phyloP scores from a whole-genome alignment of 192 early-diverging fungal genomes.

The Borealophlyctis nickersoniae region DNA sequence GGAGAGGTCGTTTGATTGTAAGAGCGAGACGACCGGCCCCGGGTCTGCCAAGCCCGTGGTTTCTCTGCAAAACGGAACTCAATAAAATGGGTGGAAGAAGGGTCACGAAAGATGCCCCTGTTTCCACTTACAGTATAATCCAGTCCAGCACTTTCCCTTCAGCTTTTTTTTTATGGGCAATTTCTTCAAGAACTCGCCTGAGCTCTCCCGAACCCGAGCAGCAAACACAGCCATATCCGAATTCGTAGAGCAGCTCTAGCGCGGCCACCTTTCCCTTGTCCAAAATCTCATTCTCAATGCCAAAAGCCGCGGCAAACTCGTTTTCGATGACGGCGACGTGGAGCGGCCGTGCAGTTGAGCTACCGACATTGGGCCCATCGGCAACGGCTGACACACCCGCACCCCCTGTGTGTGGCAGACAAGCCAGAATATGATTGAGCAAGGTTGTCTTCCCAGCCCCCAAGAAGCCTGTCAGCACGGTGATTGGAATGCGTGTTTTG shows the following conservation, averaged over 20 bases:
- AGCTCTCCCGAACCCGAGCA: neutral
- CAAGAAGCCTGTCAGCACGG: neutral
- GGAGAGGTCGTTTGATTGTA: neutral
- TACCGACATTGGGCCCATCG: neutral
- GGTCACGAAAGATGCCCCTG: neutral
- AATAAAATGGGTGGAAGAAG: neutral
- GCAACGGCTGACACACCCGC: too few relatives aligned
- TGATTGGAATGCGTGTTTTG: neutral
- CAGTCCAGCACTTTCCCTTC: neutral
- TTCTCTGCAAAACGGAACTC: neutral
- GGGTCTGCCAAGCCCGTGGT: neutral
- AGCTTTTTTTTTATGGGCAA: neutral
- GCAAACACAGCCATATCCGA: neutral
- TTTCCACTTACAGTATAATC: neutral
- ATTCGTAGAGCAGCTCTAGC: neutral
- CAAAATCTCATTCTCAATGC: neutral
- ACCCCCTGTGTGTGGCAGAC: too few relatives aligned
- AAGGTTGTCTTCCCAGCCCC: neutral
- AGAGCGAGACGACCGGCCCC: neutral
- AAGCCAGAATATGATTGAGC: neutral
- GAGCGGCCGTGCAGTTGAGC: neutral
- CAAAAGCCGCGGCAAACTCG: neutral
- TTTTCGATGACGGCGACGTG: slow-evolving; percentile 1
- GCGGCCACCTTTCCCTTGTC: neutral
- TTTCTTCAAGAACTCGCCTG: neutral